phyloP scores from a whole-genome alignment of 768 basidiomycete species.

The Tulasnella sp. region DNA sequence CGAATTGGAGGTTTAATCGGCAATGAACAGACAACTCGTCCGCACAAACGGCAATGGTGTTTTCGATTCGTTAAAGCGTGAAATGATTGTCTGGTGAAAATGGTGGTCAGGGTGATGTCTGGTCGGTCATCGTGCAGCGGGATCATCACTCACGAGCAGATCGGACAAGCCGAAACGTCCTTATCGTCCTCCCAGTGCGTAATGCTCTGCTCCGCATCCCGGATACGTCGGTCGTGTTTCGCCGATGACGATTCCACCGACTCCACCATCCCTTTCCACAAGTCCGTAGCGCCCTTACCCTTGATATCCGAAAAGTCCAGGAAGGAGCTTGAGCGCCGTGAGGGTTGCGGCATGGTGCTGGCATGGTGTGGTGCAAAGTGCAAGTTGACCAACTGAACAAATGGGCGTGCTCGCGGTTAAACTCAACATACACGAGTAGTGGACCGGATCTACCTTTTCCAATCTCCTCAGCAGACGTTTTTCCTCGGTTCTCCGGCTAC shows the following conservation, averaged over 20 bases:
- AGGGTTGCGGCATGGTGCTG: conserved; percentile 15
- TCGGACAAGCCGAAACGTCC: conserved; percentile 61
- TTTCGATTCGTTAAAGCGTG: conserved; percentile 85
- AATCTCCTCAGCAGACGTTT: conserved; percentile 75
- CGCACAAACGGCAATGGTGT: conserved; percentile 93
- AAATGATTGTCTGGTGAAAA: conserved; percentile 47
- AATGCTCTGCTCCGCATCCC: conserved; percentile 79
- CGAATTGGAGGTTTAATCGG: conserved; percentile 64
- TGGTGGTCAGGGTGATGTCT: not conserved
- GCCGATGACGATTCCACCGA: conserved; percentile 32
- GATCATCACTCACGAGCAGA: conserved; percentile 79
- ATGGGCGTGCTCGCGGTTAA: not conserved
- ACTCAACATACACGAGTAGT: not conserved
- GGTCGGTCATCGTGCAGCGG: too few relatives aligned
- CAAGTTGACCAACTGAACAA: conserved; percentile 30
- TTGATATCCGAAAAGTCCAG: conserved; percentile 50
- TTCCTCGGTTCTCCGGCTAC: conserved; percentile 38
- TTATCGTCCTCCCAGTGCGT: conserved; percentile 91
- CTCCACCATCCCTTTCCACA: conserved; percentile 51
- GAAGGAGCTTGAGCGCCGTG: conserved; percentile 47
- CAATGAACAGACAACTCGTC: conserved; percentile 80
- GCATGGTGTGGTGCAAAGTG: conserved; percentile 30
- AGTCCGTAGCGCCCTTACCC: conserved; percentile 50
- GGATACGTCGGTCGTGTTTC: conserved; percentile 44
- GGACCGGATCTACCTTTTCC: conserved; percentile 59